phyloP scores from a whole-genome alignment of 257 asterid genomes.

The Przewalskia tangutica region DNA sequence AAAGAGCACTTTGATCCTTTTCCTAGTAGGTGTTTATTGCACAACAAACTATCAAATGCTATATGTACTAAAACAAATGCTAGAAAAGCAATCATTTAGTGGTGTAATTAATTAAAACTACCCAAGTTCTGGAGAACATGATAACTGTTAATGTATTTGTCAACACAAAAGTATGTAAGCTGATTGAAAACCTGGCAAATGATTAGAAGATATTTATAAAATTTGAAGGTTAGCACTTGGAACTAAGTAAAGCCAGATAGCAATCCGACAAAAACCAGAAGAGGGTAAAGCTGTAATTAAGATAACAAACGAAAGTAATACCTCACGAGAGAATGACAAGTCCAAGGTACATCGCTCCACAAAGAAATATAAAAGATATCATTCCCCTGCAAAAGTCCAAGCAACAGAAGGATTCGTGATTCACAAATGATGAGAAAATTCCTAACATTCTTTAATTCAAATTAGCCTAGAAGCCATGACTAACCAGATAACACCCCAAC shows the following conservation, averaged over 20 bases:
- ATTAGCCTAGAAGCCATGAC: neutral
- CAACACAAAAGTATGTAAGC: neutral
- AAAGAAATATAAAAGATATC: constrained; percentile 71
- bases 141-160: neutral
- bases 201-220: neutral
- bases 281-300: neutral
- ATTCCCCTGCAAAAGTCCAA: constrained; percentile 63
- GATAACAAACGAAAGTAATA: neutral
- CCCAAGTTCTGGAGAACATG: neutral
- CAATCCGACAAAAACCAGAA: neutral
- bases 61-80: neutral
- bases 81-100: neutral
- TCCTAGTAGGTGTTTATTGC: neutral
- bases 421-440: neutral
- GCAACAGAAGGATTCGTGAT: neutral
- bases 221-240: neutral
- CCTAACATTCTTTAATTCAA: neutral
- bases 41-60: neutral
- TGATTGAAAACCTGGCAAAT: neutral
- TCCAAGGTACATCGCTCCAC: constrained; percentile 81
- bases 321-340: constrained; percentile 93
- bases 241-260: neutral
- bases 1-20: neutral
- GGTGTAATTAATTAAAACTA: neutral
- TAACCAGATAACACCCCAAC: constrained; percentile 94